These are phyloP conservation scores for Aureobasidium sp. DNA, from an alignment of 2,329 filamentous ascomycete species.

Conservation along the genomic window DNA sequence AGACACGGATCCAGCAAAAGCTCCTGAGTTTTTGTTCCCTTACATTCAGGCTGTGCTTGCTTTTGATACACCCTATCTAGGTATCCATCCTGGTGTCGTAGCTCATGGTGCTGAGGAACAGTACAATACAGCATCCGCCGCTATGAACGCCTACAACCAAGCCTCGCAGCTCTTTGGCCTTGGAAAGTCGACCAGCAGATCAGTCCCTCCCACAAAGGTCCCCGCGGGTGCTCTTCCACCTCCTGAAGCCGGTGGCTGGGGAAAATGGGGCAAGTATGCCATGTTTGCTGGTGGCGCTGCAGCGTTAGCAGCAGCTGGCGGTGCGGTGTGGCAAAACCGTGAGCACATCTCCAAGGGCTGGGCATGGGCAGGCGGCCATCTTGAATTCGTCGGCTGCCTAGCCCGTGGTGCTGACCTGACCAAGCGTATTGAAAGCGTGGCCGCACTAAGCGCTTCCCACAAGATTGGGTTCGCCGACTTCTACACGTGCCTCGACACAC, in stretches of 20 bases:
- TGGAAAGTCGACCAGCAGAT: not conserved
- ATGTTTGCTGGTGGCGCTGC: conserved; percentile 77
- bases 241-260: conserved; percentile 48
- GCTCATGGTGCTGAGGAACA: conserved; percentile 81
- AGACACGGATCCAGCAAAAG: conserved; percentile 23
- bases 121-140: conserved; percentile 65
- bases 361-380: conserved; percentile 79
- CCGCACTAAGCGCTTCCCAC: conserved; percentile 57
- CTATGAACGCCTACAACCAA: conserved; percentile 60
- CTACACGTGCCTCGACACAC: conserved; percentile 74
- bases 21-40: conserved; percentile 69
- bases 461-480: conserved; percentile 75
- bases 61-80: conserved; percentile 89
- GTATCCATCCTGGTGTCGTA: conserved; percentile 74
- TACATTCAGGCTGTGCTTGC: conserved; percentile 85
- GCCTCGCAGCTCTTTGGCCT: conserved; percentile 54
- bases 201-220: conserved; percentile 21
- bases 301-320: conserved; percentile 72
- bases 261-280: conserved; percentile 76
- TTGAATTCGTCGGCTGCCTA: conserved; percentile 88
- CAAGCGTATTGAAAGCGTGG: conserved; percentile 62
- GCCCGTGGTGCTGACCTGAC: conserved; percentile 76
- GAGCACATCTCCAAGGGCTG: conserved; percentile 71
- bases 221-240: conserved; percentile 27
- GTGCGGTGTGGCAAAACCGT: conserved; percentile 78